Base-by-base conservation (phyloP, 164 flowering plant genomes). In the Magnolia officinalis region DNA sequence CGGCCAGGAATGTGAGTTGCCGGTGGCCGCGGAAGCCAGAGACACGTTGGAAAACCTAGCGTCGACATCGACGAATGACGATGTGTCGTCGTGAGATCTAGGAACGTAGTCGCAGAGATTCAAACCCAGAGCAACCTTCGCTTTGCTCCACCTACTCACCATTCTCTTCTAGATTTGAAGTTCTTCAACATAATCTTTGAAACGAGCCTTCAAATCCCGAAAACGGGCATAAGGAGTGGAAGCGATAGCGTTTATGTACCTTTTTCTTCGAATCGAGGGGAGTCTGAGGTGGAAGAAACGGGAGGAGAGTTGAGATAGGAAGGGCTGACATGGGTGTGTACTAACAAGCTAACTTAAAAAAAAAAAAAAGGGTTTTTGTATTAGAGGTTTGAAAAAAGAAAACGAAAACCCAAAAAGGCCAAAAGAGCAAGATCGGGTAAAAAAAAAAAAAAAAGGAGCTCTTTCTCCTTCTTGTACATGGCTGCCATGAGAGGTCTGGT, bases 121-220 rank as follows among this genome's bases (percentile, higher is more conserved):
- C 63, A 86, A 52, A 2, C 95, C 93, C 6, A 95, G 81, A 29
- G 93, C 92, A 50, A 81, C 58, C 87, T 92, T 93, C 69, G 86
- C 90, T 79, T 93, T 93, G 75, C 88, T 86, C 99, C 99, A 95
- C 82, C 85, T 91, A 78, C 90, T 93, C 37, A 78, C 91, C 97
- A 93, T 91, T 79, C 71, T 70, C 37, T n/a, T 13, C 63, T 3
- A 71, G n/a, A 67, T 6, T 2, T 31, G 7, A 19, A 63, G 16
- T 67, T 21, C 23, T 65, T 21, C 23, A n/a, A n/a, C 24, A 20
- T 8, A 20, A 20, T 23, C 68, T 23, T 23, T 31, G 16, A 9
- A 8, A 9, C 59, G 16, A 52, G 59, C 59, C 29, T 24, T 23
- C 68, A 23, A 23, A 65, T 65, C 68, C 20, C 31, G 4, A 20